Evolutionary conservation across 2,329 filamentous ascomycete species (phyloP).

Genomic region (Aspergillus tamarii): DNA sequence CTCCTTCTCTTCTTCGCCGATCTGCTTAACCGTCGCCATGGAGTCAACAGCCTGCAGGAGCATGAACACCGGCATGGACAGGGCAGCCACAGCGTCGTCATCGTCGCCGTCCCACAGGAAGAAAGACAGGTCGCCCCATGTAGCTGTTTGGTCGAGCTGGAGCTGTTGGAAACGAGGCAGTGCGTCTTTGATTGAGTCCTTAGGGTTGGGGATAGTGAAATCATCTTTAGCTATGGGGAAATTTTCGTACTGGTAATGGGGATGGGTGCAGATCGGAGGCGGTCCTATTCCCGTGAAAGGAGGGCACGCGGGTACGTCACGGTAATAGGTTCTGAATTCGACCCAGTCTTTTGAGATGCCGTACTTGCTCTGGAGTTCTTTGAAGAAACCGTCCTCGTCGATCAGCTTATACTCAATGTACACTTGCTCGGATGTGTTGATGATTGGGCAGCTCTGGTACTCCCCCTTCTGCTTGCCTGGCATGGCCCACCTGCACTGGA

Average conservation of each 20-base stretch:
- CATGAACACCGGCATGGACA: constrained; percentile 13
- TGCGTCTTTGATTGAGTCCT: constrained; percentile 1
- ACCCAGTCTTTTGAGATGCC: constrained; percentile 4
- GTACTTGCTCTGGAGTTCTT: neutral
- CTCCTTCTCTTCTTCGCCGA: constrained; percentile 15
- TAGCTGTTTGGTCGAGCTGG: neutral
- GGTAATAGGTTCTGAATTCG: neutral
- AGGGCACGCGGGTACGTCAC: neutral
- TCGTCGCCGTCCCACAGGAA: constrained; percentile 5
- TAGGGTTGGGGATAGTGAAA: constrained; percentile 7
- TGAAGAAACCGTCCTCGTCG: constrained; percentile 1
- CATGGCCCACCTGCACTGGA: neutral
- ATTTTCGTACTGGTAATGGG: constrained; percentile 1
- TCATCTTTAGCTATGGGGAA: neutral
- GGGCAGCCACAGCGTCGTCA: constrained; percentile 7
- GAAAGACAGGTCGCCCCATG: constrained; percentile 5
- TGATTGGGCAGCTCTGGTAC: neutral
- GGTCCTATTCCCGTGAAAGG: neutral
- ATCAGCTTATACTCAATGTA: constrained; percentile 1
- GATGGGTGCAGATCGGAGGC: neutral
- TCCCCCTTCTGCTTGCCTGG: neutral
- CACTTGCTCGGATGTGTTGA: neutral
- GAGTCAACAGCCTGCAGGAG: constrained; percentile 12
- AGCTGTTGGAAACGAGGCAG: neutral
- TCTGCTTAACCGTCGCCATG: constrained; percentile 16